Evolutionary conservation across 2,329 filamentous ascomycete species (phyloP), one percentile per base, ranked within the genome.

Genomic region (Magnaporthales sp.): DNA sequence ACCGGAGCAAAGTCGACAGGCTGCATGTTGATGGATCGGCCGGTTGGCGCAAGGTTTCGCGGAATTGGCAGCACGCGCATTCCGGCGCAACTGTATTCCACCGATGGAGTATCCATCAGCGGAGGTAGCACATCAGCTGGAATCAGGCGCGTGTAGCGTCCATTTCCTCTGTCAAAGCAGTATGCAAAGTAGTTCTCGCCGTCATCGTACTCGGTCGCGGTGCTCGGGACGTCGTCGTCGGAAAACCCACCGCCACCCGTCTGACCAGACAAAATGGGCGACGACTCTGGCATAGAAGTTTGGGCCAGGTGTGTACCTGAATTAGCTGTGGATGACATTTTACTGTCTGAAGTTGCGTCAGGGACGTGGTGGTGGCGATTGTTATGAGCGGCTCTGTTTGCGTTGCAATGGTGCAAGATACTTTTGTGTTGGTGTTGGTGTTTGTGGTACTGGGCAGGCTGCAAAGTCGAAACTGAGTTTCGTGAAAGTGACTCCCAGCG

Each of bases 61-160:
- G 82, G 78, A 9, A 76, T 70, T 0, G 81, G 80, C 24, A 86
- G 72, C 6, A 84, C 76, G 5, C 83, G 73, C 80, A 86, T 80
- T 13, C 81, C 80, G 7, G 71, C 69, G 26, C 74, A 73, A 46
- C 73, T 74, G 10, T 71, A 67, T 72, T 84, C 78, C 1, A 76
- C 66, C 1, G 77, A 70, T 1, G 81, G 80, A 4, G 87, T 75
- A 61, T 80, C 79, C 6, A 74, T 70, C 38, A 82, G 71, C 3
- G 75, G 72, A 0, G 80, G 81, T 11, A 88, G 74, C 75, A 80
- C 77, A 68, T 88, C 86, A 0, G 82, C 85, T 0, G 84, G 84
- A 15, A 88, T 76, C 0, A 88, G 79, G 3, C 81, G 78, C 5
- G 85, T 86, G 67, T 80, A 83, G 62, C 77, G 75, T 3, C 85